These are phyloP conservation scores for Phylloporus sp. DNA, from an alignment of 768 basidiomycete species.

Conservation along the genomic window DNA sequence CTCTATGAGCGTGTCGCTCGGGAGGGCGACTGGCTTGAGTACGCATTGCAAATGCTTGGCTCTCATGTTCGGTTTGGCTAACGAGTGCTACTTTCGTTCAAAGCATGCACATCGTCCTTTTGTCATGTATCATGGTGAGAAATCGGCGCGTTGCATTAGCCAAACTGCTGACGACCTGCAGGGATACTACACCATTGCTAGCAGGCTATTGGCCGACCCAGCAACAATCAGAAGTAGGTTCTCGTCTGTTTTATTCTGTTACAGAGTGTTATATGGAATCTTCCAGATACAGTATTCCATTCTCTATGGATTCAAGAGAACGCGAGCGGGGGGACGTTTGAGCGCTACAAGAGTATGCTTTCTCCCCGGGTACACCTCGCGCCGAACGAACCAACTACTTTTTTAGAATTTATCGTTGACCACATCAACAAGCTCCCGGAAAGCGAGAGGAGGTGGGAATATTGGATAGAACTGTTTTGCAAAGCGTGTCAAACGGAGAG, in stretches of 20 bases:
- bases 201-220: not conserved
- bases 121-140: not conserved
- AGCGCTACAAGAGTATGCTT: not conserved
- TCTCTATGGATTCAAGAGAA: not conserved
- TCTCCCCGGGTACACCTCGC: not conserved
- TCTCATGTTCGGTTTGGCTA: not conserved
- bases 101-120: not conserved
- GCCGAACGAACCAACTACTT: not conserved
- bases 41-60: not conserved
- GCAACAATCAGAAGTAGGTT: not conserved
- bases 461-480: not conserved
- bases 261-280: no score
- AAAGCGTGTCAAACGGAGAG: not conserved
- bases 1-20: not conserved
- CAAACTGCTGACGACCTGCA: not conserved
- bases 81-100: not conserved
- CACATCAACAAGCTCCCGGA: not conserved
- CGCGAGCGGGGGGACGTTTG: not conserved
- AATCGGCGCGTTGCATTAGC: not conserved
- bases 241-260: no score
- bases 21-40: not conserved
- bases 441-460: not conserved
- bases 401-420: not conserved
- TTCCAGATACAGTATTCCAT: not conserved
- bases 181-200: not conserved